Conservation (phyloP, 1,139 yeast species). For the Pneumocystis sp. region DNA sequence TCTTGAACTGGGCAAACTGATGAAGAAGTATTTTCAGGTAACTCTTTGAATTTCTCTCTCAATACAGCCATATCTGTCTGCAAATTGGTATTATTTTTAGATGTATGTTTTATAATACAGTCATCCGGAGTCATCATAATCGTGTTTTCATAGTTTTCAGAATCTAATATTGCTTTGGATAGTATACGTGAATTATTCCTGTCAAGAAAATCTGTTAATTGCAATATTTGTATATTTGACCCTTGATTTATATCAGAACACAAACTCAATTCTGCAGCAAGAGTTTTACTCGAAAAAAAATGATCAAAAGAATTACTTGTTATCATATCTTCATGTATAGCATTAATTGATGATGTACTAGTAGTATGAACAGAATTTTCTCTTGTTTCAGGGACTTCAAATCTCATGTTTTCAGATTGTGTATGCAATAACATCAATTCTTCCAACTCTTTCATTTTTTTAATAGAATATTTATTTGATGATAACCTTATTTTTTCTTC, state of each 20-base stretch:
- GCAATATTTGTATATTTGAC: not conserved
- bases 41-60: not conserved
- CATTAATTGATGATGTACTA: not conserved
- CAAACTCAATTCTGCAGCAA: not conserved
- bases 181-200: not conserved
- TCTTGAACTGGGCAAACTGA: not conserved
- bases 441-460: not conserved
- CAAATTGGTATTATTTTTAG: not conserved
- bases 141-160: not conserved
- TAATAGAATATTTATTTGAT: not conserved
- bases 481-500: not conserved
- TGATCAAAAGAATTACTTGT: not conserved
- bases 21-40: not conserved
- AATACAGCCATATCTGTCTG: not conserved
- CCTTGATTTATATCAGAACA: not conserved
- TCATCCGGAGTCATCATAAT: not conserved
- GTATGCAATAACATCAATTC: not conserved
- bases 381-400: not conserved
- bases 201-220: not conserved
- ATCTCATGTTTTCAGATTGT: not conserved
- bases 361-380: not conserved
- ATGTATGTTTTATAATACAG: not conserved
- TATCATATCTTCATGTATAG: not conserved
- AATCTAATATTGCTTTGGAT: not conserved
- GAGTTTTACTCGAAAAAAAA: not conserved